Base-by-base conservation (phyloP, 495 filamentous ascomycete species). In the Penicillium subrubescens region DNA sequence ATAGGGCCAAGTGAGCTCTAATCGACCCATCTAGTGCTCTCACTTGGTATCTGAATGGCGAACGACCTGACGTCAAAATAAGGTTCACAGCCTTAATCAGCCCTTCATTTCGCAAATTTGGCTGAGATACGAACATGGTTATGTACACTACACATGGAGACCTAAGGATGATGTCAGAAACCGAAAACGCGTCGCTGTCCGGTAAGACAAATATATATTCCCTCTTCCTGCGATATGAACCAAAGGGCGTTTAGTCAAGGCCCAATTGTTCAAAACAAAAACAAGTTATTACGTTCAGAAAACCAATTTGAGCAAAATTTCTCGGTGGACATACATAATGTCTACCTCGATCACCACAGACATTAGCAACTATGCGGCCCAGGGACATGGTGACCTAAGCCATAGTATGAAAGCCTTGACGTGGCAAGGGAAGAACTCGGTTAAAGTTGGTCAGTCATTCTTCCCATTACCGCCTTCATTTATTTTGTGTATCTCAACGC, bases 381-480 rank as follows among this genome's bases (percentile, higher is more conserved):
- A 17, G 27, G 62, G 58, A 44, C 23, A 56, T 8, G 60, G 60
- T n/a, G 60, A 62, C 37, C 37, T 10, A 34, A 56, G 51, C 37
- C 60, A 62, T 43, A 55, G 8, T 10, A 68, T 68, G 62, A 68
- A 68, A 44, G 66, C 66, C 31, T 57, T 68, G 31, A 62, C 62
- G 21, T 68, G 66, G 66, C 62, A 68, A 60, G 66, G 62, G n/a
- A 68, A 68, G 62, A 65, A 68, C 43, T 51, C 35, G 27, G 66
- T 68, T 33, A 68, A 68, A 62, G 46, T 68, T 33, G 65, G 61
- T 67, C 57, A 64, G 62, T 62, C 43, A 43, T 58, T 43, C 54
- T 63, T 43, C 54, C 31, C 14, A 58, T 51, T 21, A 52, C 54
- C 21, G 33, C 43, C 31, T 63, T 52, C n/a, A 5, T 61, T 52